phyloP scores from a whole-genome alignment of 306 rosid species.

The Sophora flavescens region DNA sequence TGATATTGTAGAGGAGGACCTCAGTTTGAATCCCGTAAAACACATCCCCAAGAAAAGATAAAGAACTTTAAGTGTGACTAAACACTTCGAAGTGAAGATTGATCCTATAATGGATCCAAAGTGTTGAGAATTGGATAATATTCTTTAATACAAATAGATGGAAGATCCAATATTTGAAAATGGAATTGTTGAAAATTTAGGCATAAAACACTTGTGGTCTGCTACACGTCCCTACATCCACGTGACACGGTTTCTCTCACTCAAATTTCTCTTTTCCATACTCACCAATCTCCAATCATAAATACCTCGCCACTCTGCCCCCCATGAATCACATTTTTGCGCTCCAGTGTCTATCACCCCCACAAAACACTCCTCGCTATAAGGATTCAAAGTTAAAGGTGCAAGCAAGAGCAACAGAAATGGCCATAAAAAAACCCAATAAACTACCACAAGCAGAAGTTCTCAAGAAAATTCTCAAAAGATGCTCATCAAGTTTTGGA shows the following conservation, averaged over 20 bases:
- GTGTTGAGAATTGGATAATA: too few species aligned
- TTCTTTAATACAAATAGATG: too few species aligned
- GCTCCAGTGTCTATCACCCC: neutral
- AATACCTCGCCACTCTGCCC: conserved; percentile 39
- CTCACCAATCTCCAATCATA: conserved; percentile 48
- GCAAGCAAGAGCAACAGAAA: conserved; percentile 7
- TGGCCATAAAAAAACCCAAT: conserved; percentile 65
- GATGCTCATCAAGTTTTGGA: conserved; percentile 79
- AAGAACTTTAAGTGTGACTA: too few species aligned
- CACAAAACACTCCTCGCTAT: conserved; percentile 21
- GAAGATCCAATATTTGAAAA: too few species aligned
- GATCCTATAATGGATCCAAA: too few species aligned
- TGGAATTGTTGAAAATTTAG: conserved; percentile 5
- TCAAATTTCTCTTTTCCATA: conserved; percentile 23
- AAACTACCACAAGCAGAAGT: conserved; percentile 67
- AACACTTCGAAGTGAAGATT: too few species aligned
- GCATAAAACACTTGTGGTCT: conserved; percentile 43
- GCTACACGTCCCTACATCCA: conserved; percentile 73
- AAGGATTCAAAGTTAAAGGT: neutral
- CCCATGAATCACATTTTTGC: conserved; percentile 40
- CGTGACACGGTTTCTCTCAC: conserved; percentile 61
- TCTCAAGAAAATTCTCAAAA: conserved; percentile 66
- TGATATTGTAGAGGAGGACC: too few species aligned
- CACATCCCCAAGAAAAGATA: too few species aligned
- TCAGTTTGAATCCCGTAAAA: too few species aligned